These are phyloP conservation scores for Nephelium lappaceum DNA, from an alignment of 345 rosid genomes.

Conservation along the genomic window DNA sequence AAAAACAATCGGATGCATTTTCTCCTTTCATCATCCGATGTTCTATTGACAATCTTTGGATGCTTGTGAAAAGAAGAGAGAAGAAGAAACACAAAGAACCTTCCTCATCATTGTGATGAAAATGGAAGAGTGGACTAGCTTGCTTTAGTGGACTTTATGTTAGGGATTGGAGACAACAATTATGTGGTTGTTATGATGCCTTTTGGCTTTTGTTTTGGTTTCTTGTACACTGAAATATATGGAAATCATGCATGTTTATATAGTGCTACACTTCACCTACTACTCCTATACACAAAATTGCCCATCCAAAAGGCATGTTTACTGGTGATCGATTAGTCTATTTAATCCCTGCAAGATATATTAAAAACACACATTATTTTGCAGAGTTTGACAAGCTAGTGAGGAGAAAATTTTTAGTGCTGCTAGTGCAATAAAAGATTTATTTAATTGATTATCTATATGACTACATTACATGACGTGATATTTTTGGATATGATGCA, in stretches of 20 bases:
- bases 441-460: too few species aligned
- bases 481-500: too few species aligned
- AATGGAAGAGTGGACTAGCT: slow-evolving; percentile 12
- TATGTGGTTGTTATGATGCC: background rate
- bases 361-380: too few species aligned
- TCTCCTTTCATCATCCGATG: background rate
- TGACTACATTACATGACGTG: too few species aligned
- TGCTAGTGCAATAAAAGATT: too few species aligned
- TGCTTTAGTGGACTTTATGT: background rate
- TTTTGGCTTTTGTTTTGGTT: background rate
- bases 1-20: background rate
- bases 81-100: slow-evolving; percentile 1
- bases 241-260: background rate
- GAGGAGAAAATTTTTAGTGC: too few species aligned
- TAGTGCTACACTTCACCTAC: background rate
- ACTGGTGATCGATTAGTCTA: too few species aligned
- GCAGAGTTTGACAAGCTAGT: too few species aligned
- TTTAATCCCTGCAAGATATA: too few species aligned
- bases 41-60: slow-evolving; percentile 16
- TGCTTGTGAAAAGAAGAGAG: background rate
- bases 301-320: background rate
- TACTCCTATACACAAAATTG: too few species aligned
- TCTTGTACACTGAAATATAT: slow-evolving; percentile 20
- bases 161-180: slow-evolving; percentile 12
- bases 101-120: slow-evolving; percentile 14